Evolutionary conservation across 2,329 filamentous ascomycete genomes (phyloP).

Genomic region (Aspergillus pseudoterreus): DNA sequence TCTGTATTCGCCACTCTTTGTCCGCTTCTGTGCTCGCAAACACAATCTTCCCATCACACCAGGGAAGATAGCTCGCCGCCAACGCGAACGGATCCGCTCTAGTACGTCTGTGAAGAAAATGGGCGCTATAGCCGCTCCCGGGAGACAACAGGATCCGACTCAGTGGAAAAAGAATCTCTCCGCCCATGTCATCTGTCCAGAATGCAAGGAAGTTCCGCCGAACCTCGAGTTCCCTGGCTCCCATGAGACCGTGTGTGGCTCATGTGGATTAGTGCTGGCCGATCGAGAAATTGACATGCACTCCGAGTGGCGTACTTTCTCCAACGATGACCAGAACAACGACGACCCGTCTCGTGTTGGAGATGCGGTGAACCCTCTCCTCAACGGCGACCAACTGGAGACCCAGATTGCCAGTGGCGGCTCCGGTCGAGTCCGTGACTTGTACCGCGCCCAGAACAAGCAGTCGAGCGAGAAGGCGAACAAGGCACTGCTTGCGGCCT

Average conservation of each 20-base stretch:
- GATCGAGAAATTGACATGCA: slow-evolving; percentile 92
- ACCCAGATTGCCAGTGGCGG: slow-evolving; percentile 85
- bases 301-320: slow-evolving; percentile 98
- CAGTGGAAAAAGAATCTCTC: slow-evolving; percentile 80
- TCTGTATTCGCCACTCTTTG: slow-evolving; percentile 69
- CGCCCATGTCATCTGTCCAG: slow-evolving; percentile 77
- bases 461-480: slow-evolving; percentile 76
- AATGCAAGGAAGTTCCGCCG: slow-evolving; percentile 89
- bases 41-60: slow-evolving; percentile 44
- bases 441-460: slow-evolving; percentile 81
- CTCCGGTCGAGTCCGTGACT: slow-evolving; percentile 65
- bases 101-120: slow-evolving; percentile 31
- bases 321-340: slow-evolving; percentile 93
- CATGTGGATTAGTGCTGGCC: slow-evolving; percentile 85
- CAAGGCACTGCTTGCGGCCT: slow-evolving; percentile 73
- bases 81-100: slow-evolving; percentile 31
- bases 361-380: slow-evolving; percentile 83
- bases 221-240: slow-evolving; percentile 92
- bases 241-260: slow-evolving; percentile 86
- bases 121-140: slow-evolving; percentile 34
- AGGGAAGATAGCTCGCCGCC: slow-evolving; percentile 44
- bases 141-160: slow-evolving; percentile 35
- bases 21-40: slow-evolving; percentile 53
- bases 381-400: slow-evolving; percentile 85
- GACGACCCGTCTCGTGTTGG: slow-evolving; percentile 98